phyloP scores from a whole-genome alignment of 2,329 filamentous ascomycete genomes.

The Eurotiales sp. region DNA sequence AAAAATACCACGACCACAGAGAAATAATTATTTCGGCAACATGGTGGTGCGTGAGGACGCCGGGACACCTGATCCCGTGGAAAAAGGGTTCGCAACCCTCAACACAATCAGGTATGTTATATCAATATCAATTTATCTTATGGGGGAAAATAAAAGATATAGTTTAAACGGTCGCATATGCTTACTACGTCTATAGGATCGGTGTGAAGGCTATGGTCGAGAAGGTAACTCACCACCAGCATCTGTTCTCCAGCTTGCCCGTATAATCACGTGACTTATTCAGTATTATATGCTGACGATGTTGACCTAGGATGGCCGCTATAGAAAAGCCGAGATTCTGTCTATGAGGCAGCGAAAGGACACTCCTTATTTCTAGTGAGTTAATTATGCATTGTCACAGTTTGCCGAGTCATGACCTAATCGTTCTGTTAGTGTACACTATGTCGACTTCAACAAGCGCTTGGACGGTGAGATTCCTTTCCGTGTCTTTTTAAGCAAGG shows the following conservation, averaged over 20 bases:
- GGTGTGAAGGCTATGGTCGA: slow-evolving; percentile 65
- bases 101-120: slow-evolving; percentile 70
- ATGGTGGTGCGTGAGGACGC: slow-evolving; percentile 59
- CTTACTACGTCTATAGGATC: slow-evolving; percentile 48
- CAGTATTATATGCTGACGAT: slow-evolving; percentile 13
- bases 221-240: slow-evolving; percentile 51
- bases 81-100: slow-evolving; percentile 79
- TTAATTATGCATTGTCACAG: slow-evolving; percentile 10
- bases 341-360: slow-evolving; percentile 88
- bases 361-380: slow-evolving; percentile 75
- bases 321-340: slow-evolving; percentile 92
- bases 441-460: slow-evolving; percentile 96
- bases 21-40: slow-evolving; percentile 16
- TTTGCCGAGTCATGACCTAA: slow-evolving; percentile 17
- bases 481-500: neutral
- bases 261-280: slow-evolving; percentile 30
- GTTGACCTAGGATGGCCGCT: slow-evolving; percentile 63
- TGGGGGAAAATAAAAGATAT: slow-evolving; percentile 1
- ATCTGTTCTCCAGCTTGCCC: slow-evolving; percentile 18
- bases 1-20: neutral
- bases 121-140: neutral
- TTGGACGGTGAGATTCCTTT: slow-evolving; percentile 47
- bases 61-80: slow-evolving; percentile 56
- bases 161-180: slow-evolving; percentile 33
- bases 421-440: slow-evolving; percentile 63